Evolutionary conservation across 495 filamentous ascomycete species (phyloP).

Genomic region (Aspergillus homomorphus): DNA sequence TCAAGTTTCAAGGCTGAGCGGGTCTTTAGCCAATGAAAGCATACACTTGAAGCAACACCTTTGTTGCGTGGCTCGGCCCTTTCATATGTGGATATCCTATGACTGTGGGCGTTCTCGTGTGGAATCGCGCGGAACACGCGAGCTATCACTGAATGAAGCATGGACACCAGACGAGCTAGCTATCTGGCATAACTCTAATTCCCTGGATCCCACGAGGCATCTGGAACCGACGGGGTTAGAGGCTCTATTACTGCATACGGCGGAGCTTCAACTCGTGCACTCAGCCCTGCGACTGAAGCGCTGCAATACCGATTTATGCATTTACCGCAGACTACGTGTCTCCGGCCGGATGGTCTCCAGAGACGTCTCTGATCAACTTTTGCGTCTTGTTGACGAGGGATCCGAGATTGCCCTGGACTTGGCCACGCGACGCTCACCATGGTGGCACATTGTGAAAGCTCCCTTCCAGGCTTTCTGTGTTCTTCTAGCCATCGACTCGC

Average conservation of each 20-base stretch:
- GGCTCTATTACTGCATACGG: not conserved
- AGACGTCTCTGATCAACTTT: constrained; percentile 21
- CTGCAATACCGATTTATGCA: constrained; percentile 11
- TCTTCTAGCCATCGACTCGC: constrained; percentile 46
- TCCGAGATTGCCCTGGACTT: constrained; percentile 33
- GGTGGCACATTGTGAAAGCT: constrained; percentile 51
- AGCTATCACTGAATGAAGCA: not conserved
- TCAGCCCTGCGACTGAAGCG: not conserved
- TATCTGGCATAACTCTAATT: constrained; percentile 17
- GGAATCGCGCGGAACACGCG: constrained; percentile 5
- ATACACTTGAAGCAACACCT: constrained; percentile 22
- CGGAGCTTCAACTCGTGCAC: constrained; percentile 7
- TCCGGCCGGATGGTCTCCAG: constrained; percentile 13
- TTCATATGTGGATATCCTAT: constrained; percentile 24
- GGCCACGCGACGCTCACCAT: constrained; percentile 33
- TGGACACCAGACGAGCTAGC: constrained; percentile 13
- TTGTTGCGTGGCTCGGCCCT: constrained; percentile 13
- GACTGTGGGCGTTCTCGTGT: constrained; percentile 20
- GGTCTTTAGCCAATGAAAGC: not conserved
- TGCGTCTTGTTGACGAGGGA: constrained; percentile 26
- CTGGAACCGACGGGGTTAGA: constrained; percentile 8
- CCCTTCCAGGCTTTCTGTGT: constrained; percentile 52
- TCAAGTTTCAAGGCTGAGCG: constrained; percentile 1
- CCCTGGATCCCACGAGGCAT: constrained; percentile 13
- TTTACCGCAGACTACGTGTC: constrained; percentile 18